Percentiles rank a stretch among this genome's conserved stretches.
Conservation (phyloP, 306 rosid species). For the Vigna angularis region DNA sequence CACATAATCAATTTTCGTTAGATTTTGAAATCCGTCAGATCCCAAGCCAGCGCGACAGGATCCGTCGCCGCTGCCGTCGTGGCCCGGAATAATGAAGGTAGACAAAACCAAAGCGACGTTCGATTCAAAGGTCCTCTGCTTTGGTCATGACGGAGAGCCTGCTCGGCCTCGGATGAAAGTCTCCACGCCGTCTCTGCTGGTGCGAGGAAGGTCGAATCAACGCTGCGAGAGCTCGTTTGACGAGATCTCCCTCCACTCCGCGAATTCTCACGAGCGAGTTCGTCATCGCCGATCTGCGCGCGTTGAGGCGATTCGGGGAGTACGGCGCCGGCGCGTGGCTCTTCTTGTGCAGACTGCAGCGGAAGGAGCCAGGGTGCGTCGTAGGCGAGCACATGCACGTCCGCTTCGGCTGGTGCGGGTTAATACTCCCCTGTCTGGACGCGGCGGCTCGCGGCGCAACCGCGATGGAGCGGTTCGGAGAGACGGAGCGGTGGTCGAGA, state of each 20-base stretch:
- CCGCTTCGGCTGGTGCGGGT: slow-evolving; percentile 60
- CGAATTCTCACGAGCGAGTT: slow-evolving; percentile 92
- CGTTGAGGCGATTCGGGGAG: slow-evolving; percentile 80
- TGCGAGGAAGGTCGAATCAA: slow-evolving; percentile 95
- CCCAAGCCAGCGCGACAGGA: slow-evolving; percentile 36
- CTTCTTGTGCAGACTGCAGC: slow-evolving; percentile 91
- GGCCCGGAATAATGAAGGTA: not conserved
- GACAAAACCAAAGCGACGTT: not conserved
- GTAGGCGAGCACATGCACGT: slow-evolving; percentile 97
- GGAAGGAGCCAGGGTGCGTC: slow-evolving; percentile 92
- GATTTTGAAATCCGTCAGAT: slow-evolving; percentile 46
- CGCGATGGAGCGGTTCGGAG: slow-evolving; percentile 81
- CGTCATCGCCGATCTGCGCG: slow-evolving; percentile 98
- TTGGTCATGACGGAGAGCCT: slow-evolving; percentile 81
- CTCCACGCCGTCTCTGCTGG: slow-evolving; percentile 74
- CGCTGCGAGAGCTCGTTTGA: slow-evolving; percentile 81
- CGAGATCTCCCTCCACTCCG: slow-evolving; percentile 93
- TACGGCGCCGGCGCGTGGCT: slow-evolving; percentile 56
- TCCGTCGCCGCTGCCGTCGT: slow-evolving; percentile 14
- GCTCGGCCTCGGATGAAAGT: slow-evolving; percentile 78
- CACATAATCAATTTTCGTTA: slow-evolving; percentile 41
- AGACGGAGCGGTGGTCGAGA: slow-evolving; percentile 75
- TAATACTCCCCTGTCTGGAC: slow-evolving; percentile 42
- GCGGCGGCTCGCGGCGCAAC: slow-evolving; percentile 55
- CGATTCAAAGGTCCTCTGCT: slow-evolving; percentile 47